Evolutionary conservation across 331 rosid species (phyloP).

Genomic region (Malus hybrid): DNA sequence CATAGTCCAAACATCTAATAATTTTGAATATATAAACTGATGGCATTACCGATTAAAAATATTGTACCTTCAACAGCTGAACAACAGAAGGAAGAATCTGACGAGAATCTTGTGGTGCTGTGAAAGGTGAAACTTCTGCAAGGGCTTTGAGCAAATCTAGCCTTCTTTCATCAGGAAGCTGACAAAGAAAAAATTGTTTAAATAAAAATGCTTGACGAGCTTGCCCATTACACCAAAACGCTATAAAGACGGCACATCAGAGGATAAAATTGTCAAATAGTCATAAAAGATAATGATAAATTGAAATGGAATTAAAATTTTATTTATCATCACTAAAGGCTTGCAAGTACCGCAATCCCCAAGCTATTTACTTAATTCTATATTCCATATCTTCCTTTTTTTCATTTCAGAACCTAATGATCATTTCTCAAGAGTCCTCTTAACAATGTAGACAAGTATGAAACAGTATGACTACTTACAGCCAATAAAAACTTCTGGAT

Average conservation of each 20-base stretch:
- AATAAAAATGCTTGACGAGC: not conserved
- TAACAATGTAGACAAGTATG: not conserved
- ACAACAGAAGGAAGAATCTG: slow-evolving; percentile 92
- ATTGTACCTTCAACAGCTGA: slow-evolving; percentile 72
- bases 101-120: slow-evolving; percentile 90
- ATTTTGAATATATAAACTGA: not conserved
- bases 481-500: not conserved
- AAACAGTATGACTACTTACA: not conserved
- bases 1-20: not conserved
- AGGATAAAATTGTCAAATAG: not conserved
- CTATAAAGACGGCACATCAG: not conserved
- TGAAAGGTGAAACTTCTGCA: slow-evolving; percentile 87
- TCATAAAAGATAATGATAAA: no score
- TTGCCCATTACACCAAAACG: not conserved
- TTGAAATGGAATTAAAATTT: not conserved
- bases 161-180: slow-evolving; percentile 94
- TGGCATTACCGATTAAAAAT: not conserved
- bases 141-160: slow-evolving; percentile 89
- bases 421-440: not conserved
- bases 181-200: slow-evolving; percentile 22
- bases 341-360: not conserved
- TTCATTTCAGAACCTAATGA: not conserved
- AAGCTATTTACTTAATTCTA: not conserved
- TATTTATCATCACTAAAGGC: not conserved
- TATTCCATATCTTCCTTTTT: not conserved